Evolutionary conservation across 768 basidiomycete genomes (phyloP).

Genomic region (Naganishia onofrii): DNA sequence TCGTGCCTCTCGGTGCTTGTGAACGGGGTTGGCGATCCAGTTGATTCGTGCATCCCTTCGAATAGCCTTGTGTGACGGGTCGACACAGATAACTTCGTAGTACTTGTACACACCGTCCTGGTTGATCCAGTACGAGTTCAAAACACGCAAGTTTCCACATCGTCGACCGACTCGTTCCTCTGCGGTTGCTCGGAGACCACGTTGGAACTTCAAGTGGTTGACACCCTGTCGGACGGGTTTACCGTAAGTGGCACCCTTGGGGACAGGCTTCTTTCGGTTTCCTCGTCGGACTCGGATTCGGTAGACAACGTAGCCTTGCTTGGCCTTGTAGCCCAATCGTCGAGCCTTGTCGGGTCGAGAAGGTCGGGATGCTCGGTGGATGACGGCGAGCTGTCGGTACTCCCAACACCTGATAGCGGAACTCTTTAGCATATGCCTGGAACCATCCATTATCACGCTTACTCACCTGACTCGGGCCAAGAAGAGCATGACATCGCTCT

Average conservation of each 20-base stretch:
- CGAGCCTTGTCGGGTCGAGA: conserved; percentile 99
- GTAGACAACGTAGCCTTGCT: conserved; percentile 98
- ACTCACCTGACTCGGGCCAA: conserved; percentile 89
- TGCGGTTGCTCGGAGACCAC: conserved; percentile 84
- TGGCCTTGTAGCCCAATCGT: conserved; percentile 98
- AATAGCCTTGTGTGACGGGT: conserved; percentile 63
- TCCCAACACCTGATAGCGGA: conserved; percentile 80
- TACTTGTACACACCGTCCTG: conserved; percentile 99
- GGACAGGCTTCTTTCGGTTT: conserved; percentile 97
- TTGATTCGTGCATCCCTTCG: conserved; percentile 95
- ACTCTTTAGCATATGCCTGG: neutral
- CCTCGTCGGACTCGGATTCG: conserved; percentile 94
- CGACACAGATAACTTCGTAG: conserved; percentile 97
- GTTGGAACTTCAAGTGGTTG: conserved; percentile 97
- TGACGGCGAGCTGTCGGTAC: conserved; percentile 95
- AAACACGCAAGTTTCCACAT: conserved; percentile 91
- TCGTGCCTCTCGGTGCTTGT: conserved; percentile 97
- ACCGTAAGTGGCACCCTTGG: conserved; percentile 99
- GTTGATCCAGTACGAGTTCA: conserved; percentile 93
- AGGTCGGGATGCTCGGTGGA: conserved; percentile 95
- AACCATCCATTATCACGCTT: neutral
- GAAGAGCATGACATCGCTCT: conserved; percentile 78
- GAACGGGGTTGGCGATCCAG: conserved; percentile 98
- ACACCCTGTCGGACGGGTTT: conserved; percentile 99
- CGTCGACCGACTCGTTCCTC: conserved; percentile 97